Evolutionary conservation across 2,329 filamentous ascomycete species (phyloP).

Genomic region (Leptographium radiaticola): DNA sequence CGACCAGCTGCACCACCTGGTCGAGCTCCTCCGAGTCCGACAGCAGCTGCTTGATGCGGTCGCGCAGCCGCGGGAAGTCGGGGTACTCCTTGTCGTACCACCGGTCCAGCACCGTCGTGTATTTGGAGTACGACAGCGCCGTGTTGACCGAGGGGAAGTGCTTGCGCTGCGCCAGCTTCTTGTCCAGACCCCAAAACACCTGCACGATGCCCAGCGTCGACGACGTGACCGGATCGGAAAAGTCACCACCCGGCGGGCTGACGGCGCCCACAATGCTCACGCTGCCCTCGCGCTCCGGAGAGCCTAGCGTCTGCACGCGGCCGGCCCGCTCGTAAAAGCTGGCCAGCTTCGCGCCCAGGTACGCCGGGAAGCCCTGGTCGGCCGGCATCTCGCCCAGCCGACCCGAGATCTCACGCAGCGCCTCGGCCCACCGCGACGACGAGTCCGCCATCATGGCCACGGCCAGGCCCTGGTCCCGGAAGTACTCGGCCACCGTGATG

Average conservation of each 20-base stretch:
- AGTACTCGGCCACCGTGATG: slow-evolving; percentile 92
- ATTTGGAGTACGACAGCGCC: slow-evolving; percentile 89
- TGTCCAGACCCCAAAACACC: slow-evolving; percentile 99
- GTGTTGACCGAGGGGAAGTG: slow-evolving; percentile 99
- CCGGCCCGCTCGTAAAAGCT: slow-evolving; percentile 99
- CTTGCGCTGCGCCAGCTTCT: slow-evolving; percentile 97
- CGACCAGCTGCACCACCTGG: slow-evolving; percentile 95
- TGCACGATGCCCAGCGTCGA: slow-evolving; percentile 94
- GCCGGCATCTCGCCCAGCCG: slow-evolving; percentile 99
- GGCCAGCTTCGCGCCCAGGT: slow-evolving; percentile 89
- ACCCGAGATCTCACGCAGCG: slow-evolving; percentile 95
- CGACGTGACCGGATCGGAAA: slow-evolving; percentile 93
- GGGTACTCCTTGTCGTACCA: slow-evolving; percentile 90
- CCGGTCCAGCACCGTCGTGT: slow-evolving; percentile 75
- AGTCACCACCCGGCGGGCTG: slow-evolving; percentile 95
- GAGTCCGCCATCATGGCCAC: slow-evolving; percentile 99
- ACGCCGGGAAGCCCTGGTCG: slow-evolving; percentile 98
- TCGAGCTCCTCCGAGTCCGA: slow-evolving; percentile 94
- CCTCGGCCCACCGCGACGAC: slow-evolving; percentile 95
- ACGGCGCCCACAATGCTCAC: slow-evolving; percentile 97
- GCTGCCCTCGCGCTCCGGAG: slow-evolving; percentile 77
- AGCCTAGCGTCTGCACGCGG: slow-evolving; percentile 72
- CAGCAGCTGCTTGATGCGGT: slow-evolving; percentile 86
- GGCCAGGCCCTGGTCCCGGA: slow-evolving; percentile 90
- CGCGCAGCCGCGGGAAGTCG: slow-evolving; percentile 84